These are phyloP conservation scores for Globisporangium okanoganense DNA, from an alignment of 352 stramenopile species.

Conservation along the genomic window DNA sequence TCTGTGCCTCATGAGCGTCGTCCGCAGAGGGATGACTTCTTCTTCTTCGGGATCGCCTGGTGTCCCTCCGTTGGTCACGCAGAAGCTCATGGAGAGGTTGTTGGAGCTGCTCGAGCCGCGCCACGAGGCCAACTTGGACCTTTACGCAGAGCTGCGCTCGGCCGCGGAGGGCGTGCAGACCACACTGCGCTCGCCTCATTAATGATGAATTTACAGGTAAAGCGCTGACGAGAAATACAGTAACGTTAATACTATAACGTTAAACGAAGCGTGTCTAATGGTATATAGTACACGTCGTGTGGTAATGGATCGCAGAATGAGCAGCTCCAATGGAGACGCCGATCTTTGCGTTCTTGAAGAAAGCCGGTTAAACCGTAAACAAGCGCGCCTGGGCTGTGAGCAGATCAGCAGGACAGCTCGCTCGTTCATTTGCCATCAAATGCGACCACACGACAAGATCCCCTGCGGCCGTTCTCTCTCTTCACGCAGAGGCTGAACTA, in stretches of 20 bases:
- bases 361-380: background rate
- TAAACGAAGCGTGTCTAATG: too few species aligned
- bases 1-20: constrained; percentile 52
- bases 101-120: constrained; percentile 52
- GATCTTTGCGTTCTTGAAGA: too few species aligned
- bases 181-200: background rate
- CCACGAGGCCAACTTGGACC: constrained; percentile 56
- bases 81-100: constrained; percentile 61
- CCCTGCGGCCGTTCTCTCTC: background rate
- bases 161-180: constrained; percentile 15
- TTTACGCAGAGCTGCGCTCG: constrained; percentile 50
- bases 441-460: background rate
- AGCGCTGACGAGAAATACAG: too few species aligned
- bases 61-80: constrained; percentile 45
- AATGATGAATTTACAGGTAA: too few species aligned
- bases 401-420: background rate
- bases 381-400: background rate
- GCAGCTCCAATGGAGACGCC: too few species aligned
- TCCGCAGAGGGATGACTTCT: constrained; percentile 18
- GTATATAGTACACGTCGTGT: too few species aligned
- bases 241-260: too few species aligned
- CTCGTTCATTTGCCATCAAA: background rate
- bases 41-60: constrained; percentile 2
- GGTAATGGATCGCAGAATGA: too few species aligned
- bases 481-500: too few species aligned